Base-by-base conservation (phyloP, 352 stramenopile genomes). In the Phytophthora syringae region DNA sequence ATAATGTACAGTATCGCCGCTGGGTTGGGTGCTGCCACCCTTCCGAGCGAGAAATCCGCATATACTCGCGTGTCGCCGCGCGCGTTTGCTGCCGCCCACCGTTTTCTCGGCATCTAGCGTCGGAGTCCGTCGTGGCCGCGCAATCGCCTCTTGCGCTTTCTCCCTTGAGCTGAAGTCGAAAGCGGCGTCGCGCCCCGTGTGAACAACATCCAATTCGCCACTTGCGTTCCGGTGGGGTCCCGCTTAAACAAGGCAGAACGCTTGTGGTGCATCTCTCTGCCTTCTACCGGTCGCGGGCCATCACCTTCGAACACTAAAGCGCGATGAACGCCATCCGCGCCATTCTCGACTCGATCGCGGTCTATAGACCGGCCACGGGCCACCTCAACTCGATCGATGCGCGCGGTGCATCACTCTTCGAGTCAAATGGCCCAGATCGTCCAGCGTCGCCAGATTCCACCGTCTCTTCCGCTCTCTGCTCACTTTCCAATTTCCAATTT, bases 401-500 rank as follows among this genome's bases (percentile, higher is more conserved):
- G 57, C n/a, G 30, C 49, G 57, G 64, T 67, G 64, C 64, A 68
- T 72, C 58, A 72, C 64, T 10, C 25, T 49, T 49, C 64, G 13
- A 45, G 45, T 13, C 10, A 2, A 39, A 39, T 37, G 21, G 39
- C 52, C 48, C 44, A 64, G 48, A 70, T 56, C 42, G 40, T 65
- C 40, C 27, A 60, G 21, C 59, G 25, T 45, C 59, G 24, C 39
- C 52, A 43, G 52, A 60, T 51, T 24, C 15, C 15, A 20, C 13
- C 30, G 25, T 49, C 39, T 9, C 9, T 9, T 32, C 27, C 9
- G 9, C 9, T 32, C 27, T 32, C 27, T 18, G 15, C 16, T 10
- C n/a, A n/a, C n/a, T 18, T 3, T 7, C 56, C 66, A 74, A 18
- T 82, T 77, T 59, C 48, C 55, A 50, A 77, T 69, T 70, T 65